Base-by-base conservation (phyloP, 2,329 filamentous ascomycete genomes). In the Diplodia corticola region DNA sequence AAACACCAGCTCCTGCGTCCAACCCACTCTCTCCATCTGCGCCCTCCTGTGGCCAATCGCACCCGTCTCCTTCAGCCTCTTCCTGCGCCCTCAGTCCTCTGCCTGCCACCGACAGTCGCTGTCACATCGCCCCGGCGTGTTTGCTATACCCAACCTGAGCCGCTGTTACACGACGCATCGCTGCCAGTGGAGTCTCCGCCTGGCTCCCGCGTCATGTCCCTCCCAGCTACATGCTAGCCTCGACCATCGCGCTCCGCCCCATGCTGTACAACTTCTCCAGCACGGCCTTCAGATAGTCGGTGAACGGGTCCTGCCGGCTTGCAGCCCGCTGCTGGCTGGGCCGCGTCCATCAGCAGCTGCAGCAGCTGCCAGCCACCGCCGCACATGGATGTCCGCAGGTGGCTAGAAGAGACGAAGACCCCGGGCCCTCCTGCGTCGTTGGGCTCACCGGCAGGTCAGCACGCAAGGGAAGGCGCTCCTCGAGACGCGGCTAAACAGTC, bases 301-400 rank as follows among this genome's bases (percentile, higher is more conserved):
- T 49, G 67, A 68, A 69, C 37, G 55, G 63, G 60, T 55, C 49
- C 26, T 40, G 30, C 44, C 64, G 35, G 40, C 26, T 46, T 35
- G n/a, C 37, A 37, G 37, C 51, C 54, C 60, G 63, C 65, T 67
- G 66, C 64, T 69, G 69, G 68, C 69, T 70, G 68, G 63, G 65
- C 69, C 64, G 64, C 67, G 67, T 51, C 55, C 35, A 44, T 60
- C 53, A 54, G 54, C 54, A 30, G 65, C 55, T 40, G 54, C 53
- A 50, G 64, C 46, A 28, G 64, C 30, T 26, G 44, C 28, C 54
- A 50, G 59, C 55, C 65, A 64, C 64, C 37, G 28, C 53, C 55
- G 64, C 46, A 35, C 64, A 82, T 82, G 80, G 79, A 83, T 68
- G 80, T 83, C 68, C 72, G 71, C 55, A 75, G 73, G 69, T 83